Base-by-base conservation (phyloP, 805 yeast species). In the Torulaspora franciscae region DNA sequence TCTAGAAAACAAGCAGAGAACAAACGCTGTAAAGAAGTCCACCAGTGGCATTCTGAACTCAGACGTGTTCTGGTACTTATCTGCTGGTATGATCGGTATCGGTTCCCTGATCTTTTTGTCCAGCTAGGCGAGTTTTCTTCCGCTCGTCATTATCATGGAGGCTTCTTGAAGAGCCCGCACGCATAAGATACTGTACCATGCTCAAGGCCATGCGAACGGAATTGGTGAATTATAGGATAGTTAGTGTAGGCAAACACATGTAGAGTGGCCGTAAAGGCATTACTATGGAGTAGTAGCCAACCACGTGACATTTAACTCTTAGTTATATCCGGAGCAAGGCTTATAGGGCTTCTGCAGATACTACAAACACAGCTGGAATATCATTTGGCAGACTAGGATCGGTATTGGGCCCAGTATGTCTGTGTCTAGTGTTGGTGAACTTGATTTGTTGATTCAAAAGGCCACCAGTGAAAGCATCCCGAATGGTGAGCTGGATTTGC, bases 391-490 rank as follows among this genome's bases (percentile, higher is more conserved):
- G 10, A 19, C 33, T 13, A 13, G 8, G 17, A 14, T 30, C 33
- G 15, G 26, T 22, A 11, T 19, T 10, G 30, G 10, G 10, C 30
- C 32, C 27, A 39, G 14, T 4, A 57, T 57, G 59, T 54, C 61
- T n/a, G 46, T 62, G 47, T 55, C 66, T 25, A 50, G 58, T 7
- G 52, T 60, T 22, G 48, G 57, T 9, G 67, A 70, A 19, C 55
- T 85, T 32, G 93, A 84, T 53, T 73, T 70, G 38, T 77, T 82
- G 54, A 79, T 90, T 30, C 77, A 75, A 43, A 78, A 75, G 50
- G 95, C 96, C 13, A 87, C 96, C 1, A 82, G 90, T 30, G 95
- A 88, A 62, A 71, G 85, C n/a, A 83, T 90, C 37, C 97, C 97
- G 4, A 80, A 83, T 58, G 97, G 97, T 2, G 96, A 90, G 58